phyloP scores from a whole-genome alignment of 208 protist genomes.

The Phytomonas serpens region DNA sequence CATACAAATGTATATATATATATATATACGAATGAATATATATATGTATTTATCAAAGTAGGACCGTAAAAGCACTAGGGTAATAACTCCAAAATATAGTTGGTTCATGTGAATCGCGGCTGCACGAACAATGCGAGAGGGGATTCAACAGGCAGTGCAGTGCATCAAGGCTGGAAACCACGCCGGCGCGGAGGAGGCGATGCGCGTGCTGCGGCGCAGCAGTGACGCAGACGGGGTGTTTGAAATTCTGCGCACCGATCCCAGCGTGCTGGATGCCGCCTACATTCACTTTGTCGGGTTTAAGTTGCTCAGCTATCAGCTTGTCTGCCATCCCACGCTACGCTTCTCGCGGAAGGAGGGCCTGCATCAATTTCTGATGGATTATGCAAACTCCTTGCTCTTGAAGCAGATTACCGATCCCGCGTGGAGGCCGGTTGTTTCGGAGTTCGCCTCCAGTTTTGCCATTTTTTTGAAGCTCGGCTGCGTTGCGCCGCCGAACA shows the following conservation, averaged over 20 bases:
- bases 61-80: background rate
- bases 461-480: constrained; percentile 66
- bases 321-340: constrained; percentile 24
- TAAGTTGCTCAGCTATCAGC: constrained; percentile 43
- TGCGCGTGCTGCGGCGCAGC: constrained; percentile 33
- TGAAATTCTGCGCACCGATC: constrained; percentile 14
- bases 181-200: constrained; percentile 26
- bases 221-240: constrained; percentile 23
- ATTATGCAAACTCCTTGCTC: background rate
- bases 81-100: background rate
- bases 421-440: constrained; percentile 51
- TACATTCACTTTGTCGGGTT: constrained; percentile 67
- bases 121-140: constrained; percentile 20
- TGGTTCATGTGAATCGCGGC: background rate
- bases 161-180: constrained; percentile 56
- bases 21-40: background rate
- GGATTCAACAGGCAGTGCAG: constrained; percentile 33
- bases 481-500: constrained; percentile 21
- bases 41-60: background rate
- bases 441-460: constrained; percentile 37
- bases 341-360: constrained; percentile 22
- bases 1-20: background rate
- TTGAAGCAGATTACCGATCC: constrained; percentile 7
- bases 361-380: background rate
- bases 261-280: constrained; percentile 12